A percentile compares a stretch with the other conserved stretches of the same genome.
Conservation (phyloP, 2,329 filamentous ascomycete species). For the Simplicillium sp. region DNA sequence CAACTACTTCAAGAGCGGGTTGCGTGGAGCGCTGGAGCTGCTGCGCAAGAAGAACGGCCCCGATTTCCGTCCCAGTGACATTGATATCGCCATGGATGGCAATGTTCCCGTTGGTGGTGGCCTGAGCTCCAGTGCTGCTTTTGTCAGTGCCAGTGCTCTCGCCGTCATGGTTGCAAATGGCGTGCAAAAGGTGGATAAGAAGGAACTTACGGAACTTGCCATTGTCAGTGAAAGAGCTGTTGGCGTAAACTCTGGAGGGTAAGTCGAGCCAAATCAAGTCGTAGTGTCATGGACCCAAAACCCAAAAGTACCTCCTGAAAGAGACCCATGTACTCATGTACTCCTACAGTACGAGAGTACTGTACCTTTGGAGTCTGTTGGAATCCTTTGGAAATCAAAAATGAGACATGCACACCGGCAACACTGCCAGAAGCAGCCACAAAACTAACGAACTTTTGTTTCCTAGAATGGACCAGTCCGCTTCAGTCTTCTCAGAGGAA, state of each 20-base stretch:
- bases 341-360: too few relatives aligned
- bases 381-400: too few relatives aligned
- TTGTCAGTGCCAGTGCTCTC: constrained; percentile 82
- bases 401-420: too few relatives aligned
- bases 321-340: too few relatives aligned
- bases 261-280: too few relatives aligned
- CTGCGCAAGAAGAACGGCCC: constrained; percentile 54
- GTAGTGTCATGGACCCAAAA: too few relatives aligned
- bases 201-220: constrained; percentile 81
- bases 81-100: constrained; percentile 86
- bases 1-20: constrained; percentile 95
- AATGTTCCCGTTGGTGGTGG: constrained; percentile 88
- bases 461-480: constrained; percentile 86
- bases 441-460: background rate
- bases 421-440: too few relatives aligned
- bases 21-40: constrained; percentile 71
- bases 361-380: too few relatives aligned
- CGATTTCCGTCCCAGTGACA: constrained; percentile 54
- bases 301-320: too few relatives aligned
- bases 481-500: constrained; percentile 83
- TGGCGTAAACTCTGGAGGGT: constrained; percentile 93
- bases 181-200: constrained; percentile 72
- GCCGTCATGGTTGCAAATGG: constrained; percentile 84
- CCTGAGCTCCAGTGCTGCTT: constrained; percentile 86
- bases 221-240: constrained; percentile 92